phyloP scores from a whole-genome alignment of 192 early-diverging fungal species.

The Kappamyces sp. region DNA sequence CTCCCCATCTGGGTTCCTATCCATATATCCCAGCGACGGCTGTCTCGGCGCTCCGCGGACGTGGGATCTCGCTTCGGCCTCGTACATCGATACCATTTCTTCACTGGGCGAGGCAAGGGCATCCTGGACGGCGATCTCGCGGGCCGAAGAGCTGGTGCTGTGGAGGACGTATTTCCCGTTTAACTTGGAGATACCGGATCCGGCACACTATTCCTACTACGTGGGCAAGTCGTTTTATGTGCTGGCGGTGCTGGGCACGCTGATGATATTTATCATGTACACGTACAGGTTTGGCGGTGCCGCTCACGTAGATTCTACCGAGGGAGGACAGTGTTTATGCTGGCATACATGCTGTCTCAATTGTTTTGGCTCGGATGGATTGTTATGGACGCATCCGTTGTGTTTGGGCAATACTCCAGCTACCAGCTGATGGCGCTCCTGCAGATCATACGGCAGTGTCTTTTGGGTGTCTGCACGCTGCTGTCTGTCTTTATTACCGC shows the following conservation, averaged over 20 bases:
- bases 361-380: conserved; percentile 4
- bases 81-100: neutral
- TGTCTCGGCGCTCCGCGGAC: neutral
- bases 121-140: neutral
- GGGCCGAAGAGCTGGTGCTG: neutral
- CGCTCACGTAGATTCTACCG: conserved; percentile 1
- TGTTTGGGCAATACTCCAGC: neutral
- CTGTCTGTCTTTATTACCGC: neutral
- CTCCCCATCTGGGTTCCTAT: neutral
- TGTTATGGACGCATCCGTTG: neutral
- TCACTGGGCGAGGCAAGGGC: neutral
- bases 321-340: neutral
- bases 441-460: neutral
- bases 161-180: neutral
- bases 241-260: neutral
- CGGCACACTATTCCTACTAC: neutral
- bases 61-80: neutral
- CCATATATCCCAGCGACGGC: neutral
- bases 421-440: neutral
- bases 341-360: conserved; percentile 7
- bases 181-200: neutral
- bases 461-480: neutral
- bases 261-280: neutral
- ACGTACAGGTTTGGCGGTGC: neutral
- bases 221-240: conserved; percentile 5